Conservation (phyloP, 495 filamentous ascomycete genomes). For the Penicillium dipodomyicola region DNA sequence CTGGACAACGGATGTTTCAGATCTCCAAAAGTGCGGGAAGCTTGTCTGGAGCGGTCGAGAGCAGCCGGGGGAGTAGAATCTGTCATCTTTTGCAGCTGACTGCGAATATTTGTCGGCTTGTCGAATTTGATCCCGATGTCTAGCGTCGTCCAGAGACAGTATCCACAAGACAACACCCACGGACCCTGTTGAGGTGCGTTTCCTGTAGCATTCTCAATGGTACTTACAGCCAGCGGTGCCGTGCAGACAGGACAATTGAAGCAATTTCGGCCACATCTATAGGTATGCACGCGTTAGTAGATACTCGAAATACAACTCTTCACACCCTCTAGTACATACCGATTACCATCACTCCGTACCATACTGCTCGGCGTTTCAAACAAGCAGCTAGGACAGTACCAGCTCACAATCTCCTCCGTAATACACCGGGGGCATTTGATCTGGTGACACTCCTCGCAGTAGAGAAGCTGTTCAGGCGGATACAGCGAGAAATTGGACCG, state of each 20-base stretch:
- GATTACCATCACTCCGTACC: slow-evolving; percentile 86
- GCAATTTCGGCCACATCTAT: slow-evolving; percentile 88
- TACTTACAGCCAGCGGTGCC: slow-evolving; percentile 71
- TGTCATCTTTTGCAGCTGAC: slow-evolving; percentile 62
- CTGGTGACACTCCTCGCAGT: slow-evolving; percentile 94
- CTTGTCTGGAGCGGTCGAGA: slow-evolving; percentile 33
- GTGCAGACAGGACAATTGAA: slow-evolving; percentile 91
- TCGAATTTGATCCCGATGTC: slow-evolving; percentile 91
- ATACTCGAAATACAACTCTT: not conserved
- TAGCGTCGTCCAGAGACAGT: slow-evolving; percentile 86
- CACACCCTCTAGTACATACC: slow-evolving; percentile 54
- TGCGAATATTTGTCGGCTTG: slow-evolving; percentile 77
- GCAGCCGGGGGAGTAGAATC: slow-evolving; percentile 23
- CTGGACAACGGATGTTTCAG: slow-evolving; percentile 43
- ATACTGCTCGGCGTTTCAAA: slow-evolving; percentile 92
- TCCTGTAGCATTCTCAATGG: slow-evolving; percentile 52
- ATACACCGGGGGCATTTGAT: slow-evolving; percentile 92
- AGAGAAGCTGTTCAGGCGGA: slow-evolving; percentile 89
- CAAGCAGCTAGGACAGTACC: slow-evolving; percentile 92
- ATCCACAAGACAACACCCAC: slow-evolving; percentile 78
- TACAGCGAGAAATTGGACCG: slow-evolving; percentile 87
- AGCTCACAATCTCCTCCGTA: slow-evolving; percentile 86
- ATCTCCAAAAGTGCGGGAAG: slow-evolving; percentile 36
- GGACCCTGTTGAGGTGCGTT: slow-evolving; percentile 53
- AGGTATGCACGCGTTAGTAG: slow-evolving; percentile 16